Evolutionary conservation across 116 monocot genomes (phyloP).

Genomic region (Zostera marina): DNA sequence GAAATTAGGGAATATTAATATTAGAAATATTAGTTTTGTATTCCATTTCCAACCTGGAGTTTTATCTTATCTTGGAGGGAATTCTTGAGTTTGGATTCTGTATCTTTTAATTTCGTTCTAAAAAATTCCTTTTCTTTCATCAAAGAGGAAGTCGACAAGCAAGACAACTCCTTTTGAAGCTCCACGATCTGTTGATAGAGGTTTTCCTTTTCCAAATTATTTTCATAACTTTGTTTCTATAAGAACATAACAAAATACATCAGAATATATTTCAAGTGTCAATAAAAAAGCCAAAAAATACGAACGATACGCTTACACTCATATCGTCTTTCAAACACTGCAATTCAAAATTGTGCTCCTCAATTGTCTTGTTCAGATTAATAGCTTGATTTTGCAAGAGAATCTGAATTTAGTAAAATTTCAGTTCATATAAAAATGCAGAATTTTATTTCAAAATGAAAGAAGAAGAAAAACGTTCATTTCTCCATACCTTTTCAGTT

Average conservation of each 20-base stretch:
- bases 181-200: slow-evolving; percentile 34
- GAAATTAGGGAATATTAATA: too few relatives aligned
- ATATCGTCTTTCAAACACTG: too few relatives aligned
- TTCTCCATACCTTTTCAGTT: slow-evolving; percentile 48
- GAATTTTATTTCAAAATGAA: too few relatives aligned
- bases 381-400: too few relatives aligned
- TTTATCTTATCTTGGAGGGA: slow-evolving; percentile 67
- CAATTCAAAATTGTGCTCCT: too few relatives aligned
- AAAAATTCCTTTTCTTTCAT: slow-evolving; percentile 59
- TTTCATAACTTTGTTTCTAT: background rate
- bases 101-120: slow-evolving; percentile 68
- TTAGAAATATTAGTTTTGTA: too few relatives aligned
- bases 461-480: too few relatives aligned
- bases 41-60: slow-evolving; percentile 46
- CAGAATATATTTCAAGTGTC: background rate
- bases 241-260: background rate
- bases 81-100: slow-evolving; percentile 77
- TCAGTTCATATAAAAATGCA: too few relatives aligned
- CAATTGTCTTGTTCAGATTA: too few relatives aligned
- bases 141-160: slow-evolving; percentile 43
- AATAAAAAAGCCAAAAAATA: too few relatives aligned
- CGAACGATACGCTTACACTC: too few relatives aligned
- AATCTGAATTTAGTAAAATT: too few relatives aligned
- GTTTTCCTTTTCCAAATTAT: slow-evolving; percentile 71
- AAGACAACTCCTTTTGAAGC: slow-evolving; percentile 58